Base-by-base conservation (phyloP, 148 eudicot species). In the Fagopyrum esculentum region DNA sequence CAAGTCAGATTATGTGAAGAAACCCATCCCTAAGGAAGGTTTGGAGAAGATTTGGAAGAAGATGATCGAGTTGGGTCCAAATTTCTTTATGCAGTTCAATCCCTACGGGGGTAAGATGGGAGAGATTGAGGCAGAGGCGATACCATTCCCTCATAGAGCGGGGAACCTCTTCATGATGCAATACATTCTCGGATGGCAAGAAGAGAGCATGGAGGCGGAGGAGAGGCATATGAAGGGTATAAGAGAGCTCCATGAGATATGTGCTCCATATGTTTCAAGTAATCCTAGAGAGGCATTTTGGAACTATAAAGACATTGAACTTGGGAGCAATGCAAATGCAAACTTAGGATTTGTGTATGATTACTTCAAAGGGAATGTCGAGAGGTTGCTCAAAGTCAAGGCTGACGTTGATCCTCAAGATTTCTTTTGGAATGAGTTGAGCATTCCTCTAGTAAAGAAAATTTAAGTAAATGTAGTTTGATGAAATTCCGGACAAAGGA, bases 91-190 rank as follows among this genome's bases (percentile, higher is more conserved):
- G 73, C 84, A 84, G 73, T 81, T 81, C 69, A 86, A 80, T 46
- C 89, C 86, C 2, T 86, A 83, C 16, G 89, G 89, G 7, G 89
- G 89, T 0, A 80, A 19, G 55, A 87, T 87, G 90, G 45, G 72
- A 4, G 78, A 85, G 35, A 78, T 85, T 12, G 40, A 81, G 0
- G 82, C 80, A 22, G 26, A 22, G 26, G 26, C 26, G 26, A 22
- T 82, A 6, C 88, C 90, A 0, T 87, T 83, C 19, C 90, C 90
- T 61, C 90, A 87, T 7, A 57, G 88, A 12, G 77, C 72, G 26
- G 90, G 86, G 6, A 83, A 73, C 46, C 63, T 81, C 11, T 87
- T 52, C 75, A 85, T 80, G 76, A 81, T 85, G 29, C 85, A 85
- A 13, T 81, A 83, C 40, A 56, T 76, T 0, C 47, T 68, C 0